Evolutionary conservation across 129 eudicot species (phyloP).

Genomic region (Chrysanthemum seticuspe): DNA sequence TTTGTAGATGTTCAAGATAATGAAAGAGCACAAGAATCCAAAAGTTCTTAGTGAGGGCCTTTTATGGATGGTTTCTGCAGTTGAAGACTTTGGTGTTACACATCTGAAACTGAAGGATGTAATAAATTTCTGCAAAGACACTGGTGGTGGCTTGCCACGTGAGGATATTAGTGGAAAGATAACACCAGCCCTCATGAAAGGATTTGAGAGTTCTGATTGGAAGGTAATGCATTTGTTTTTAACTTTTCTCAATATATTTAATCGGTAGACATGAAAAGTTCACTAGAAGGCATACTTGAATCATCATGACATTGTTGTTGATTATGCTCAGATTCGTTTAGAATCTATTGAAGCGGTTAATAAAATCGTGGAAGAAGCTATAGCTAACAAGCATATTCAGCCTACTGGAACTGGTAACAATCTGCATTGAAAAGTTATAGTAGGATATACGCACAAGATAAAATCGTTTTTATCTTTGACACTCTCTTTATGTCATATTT

Average conservation of each 20-base stretch:
- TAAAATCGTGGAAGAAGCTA: slow-evolving; percentile 89
- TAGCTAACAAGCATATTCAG: slow-evolving; percentile 94
- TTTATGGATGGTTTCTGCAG: slow-evolving; percentile 95
- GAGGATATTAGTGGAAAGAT: slow-evolving; percentile 97
- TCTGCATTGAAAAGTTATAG: neutral
- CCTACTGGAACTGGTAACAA: slow-evolving; percentile 90
- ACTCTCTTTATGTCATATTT: neutral
- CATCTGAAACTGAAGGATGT: slow-evolving; percentile 87
- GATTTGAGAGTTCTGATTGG: slow-evolving; percentile 98
- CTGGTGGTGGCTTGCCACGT: slow-evolving; percentile 98
- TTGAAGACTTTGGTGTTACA: slow-evolving; percentile 90
- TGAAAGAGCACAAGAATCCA: slow-evolving; percentile 99
- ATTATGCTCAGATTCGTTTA: slow-evolving; percentile 62
- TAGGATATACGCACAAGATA: neutral
- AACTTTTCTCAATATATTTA: neutral
- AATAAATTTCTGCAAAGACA: slow-evolving; percentile 97
- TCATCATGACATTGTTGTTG: slow-evolving; percentile 17
- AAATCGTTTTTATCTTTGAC: neutral
- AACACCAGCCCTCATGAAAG: slow-evolving; percentile 79
- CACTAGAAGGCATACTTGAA: neutral
- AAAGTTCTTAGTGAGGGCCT: slow-evolving; percentile 97
- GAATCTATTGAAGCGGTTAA: slow-evolving; percentile 95
- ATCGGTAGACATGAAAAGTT: slow-evolving; percentile 6
- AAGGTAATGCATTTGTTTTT: slow-evolving; percentile 48
- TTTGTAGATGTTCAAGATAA: slow-evolving; percentile 76